Evolutionary conservation across 2,329 filamentous ascomycete genomes (phyloP).

Genomic region (Penicillium verrucosum): DNA sequence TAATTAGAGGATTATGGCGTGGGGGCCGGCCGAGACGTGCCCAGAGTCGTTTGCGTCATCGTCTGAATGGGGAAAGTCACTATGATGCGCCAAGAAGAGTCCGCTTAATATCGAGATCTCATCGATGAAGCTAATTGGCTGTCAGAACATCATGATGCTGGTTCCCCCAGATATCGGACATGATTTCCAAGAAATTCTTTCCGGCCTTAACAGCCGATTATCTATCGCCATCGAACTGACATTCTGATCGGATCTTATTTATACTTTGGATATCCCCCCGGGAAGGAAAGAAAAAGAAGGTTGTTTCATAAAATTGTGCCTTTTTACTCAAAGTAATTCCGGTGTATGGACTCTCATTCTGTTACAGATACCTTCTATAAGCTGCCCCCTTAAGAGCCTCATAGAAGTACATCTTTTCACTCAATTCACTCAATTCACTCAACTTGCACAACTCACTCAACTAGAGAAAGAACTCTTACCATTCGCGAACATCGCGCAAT

Average conservation of each 20-base stretch:
- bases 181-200: neutral
- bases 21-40: constrained; percentile 13
- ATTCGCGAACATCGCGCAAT: constrained; percentile 12
- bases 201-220: constrained; percentile 1
- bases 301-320: constrained; percentile 4
- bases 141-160: neutral
- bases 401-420: constrained; percentile 11
- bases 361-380: constrained; percentile 33
- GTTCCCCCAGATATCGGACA: constrained; percentile 16
- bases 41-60: constrained; percentile 27
- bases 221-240: constrained; percentile 15
- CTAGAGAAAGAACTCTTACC: constrained; percentile 1
- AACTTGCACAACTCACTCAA: too few relatives aligned
- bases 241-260: constrained; percentile 12
- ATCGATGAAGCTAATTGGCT: constrained; percentile 13
- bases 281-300: constrained; percentile 1
- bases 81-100: constrained; percentile 15
- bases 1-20: constrained; percentile 3
- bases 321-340: constrained; percentile 5
- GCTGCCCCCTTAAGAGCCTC: constrained; percentile 29
- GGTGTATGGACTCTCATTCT: constrained; percentile 35
- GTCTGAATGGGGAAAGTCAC: neutral
- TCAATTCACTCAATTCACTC: neutral
- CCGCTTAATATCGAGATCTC: constrained; percentile 9
- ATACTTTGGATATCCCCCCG: constrained; percentile 11